These are phyloP conservation scores for Boechera retrofracta DNA, from an alignment of 345 rosid species.

Conservation along the genomic window DNA sequence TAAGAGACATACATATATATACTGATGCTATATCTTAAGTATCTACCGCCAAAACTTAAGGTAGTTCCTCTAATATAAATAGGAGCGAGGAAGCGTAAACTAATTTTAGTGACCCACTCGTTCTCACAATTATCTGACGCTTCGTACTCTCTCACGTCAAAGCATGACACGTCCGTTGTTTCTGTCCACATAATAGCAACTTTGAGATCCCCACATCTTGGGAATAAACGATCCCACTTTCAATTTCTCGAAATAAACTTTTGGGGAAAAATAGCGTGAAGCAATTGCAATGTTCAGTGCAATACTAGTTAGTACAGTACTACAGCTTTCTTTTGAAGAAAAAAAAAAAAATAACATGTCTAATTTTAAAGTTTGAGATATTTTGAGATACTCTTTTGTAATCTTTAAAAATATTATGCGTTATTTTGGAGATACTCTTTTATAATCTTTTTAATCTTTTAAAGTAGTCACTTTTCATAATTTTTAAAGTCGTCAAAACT, in stretches of 20 bases:
- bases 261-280: not conserved
- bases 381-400: no score
- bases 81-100: not conserved
- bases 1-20: not conserved
- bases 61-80: not conserved
- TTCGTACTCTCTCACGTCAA: not conserved
- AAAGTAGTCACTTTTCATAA: no score
- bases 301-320: no score
- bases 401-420: no score
- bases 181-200: conserved; percentile 33
- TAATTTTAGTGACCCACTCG: conserved; percentile 7
- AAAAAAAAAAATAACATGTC: not conserved
- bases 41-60: not conserved
- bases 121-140: not conserved
- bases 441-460: no score
- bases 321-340: no score
- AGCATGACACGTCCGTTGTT: conserved; percentile 20
- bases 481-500: no score
- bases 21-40: not conserved
- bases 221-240: conserved; percentile 13
- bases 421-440: no score
- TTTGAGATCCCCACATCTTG: conserved; percentile 24
- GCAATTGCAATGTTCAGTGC: not conserved
- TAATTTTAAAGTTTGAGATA: no score
- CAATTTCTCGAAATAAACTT: not conserved